Evolutionary conservation across 2,329 filamentous ascomycete species (phyloP), one percentile per base, ranked within the genome.

Genomic region (Aspergillus ochraceus): DNA sequence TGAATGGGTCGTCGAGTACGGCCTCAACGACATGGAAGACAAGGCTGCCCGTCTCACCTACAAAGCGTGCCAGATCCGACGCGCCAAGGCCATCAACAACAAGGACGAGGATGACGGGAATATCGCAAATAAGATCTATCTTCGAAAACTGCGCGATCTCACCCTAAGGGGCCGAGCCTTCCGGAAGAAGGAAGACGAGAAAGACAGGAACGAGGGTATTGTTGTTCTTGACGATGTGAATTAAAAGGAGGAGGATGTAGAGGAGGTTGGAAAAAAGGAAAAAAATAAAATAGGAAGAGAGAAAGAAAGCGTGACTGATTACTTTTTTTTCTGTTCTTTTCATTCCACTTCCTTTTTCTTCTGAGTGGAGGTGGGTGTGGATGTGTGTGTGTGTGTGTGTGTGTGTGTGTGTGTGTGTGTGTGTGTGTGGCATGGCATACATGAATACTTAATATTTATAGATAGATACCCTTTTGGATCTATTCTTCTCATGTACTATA

Each of bases 1-100:
- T 64, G 69, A 78, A 8, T 97, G 93, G 93, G 74, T 78, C 0
- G 79, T 97, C n/a, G 86, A 95, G 67, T 97, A 96, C 75, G 83
- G 87, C 39, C 77, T 97, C 52, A 82, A 84, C 50, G 89, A 93
- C 64, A 79, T 92, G 2, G 55, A 75, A 0, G 64, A 74, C 1
- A 74, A 73, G 60, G 74, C 26, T 29, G 26, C 26, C 26, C 26
- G 26, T 9, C 26, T 29, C 26, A 58, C 0, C 73, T 90, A 24
- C 71, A 47, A 70, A 1, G 77, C 81, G 54, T 79, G 86, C 59
- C 85, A 86, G 71, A 73, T 68, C 3, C 82, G 89, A 17, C 84
- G 91, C 12, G 77, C 74, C 50, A 78, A 78, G 30, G 75, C 77
- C 0, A 71, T 86, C 39, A 64, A 68, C 19, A 61, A 57, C 29